Evolutionary conservation across 768 basidiomycete genomes (phyloP).

Genomic region (Pholiota molesta): DNA sequence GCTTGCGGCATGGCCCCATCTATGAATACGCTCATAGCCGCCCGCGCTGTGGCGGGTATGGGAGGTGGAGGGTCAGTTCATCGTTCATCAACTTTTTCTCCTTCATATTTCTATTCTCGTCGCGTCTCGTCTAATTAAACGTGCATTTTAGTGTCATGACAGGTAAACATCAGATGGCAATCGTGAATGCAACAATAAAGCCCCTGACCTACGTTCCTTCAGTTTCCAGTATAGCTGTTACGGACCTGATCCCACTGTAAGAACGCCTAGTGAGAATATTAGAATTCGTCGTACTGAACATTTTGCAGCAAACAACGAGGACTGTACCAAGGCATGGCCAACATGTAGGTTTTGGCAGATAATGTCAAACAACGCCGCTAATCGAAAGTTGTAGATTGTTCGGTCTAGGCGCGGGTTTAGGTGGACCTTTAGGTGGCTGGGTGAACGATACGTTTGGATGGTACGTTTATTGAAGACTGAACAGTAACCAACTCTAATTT

Average conservation of each 20-base stretch:
- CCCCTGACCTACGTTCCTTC: slow-evolving; percentile 29
- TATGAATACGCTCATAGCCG: slow-evolving; percentile 81
- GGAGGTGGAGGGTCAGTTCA: slow-evolving; percentile 84
- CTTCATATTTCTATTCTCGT: slow-evolving; percentile 21
- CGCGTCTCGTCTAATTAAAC: slow-evolving; percentile 24
- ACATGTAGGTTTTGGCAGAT: slow-evolving; percentile 58
- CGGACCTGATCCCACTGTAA: slow-evolving; percentile 88
- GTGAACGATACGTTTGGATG: slow-evolving; percentile 86
- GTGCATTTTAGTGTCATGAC: slow-evolving; percentile 71
- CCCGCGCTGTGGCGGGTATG: slow-evolving; percentile 87
- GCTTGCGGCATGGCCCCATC: slow-evolving; percentile 86
- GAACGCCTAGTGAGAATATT: slow-evolving; percentile 24
- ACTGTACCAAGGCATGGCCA: slow-evolving; percentile 89
- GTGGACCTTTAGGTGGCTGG: slow-evolving; percentile 84
- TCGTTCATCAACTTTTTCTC: slow-evolving; percentile 10
- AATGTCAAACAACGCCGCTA: background rate
- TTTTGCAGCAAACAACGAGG: slow-evolving; percentile 76
- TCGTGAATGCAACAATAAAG: slow-evolving; percentile 15
- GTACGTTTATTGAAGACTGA: slow-evolving; percentile 45
- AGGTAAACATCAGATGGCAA: slow-evolving; percentile 44
- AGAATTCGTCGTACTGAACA: slow-evolving; percentile 9
- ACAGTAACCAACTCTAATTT: slow-evolving; percentile 13
- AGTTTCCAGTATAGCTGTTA: slow-evolving; percentile 85
- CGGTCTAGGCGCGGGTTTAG: slow-evolving; percentile 81
- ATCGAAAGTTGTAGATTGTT: slow-evolving; percentile 55